Base-by-base conservation (phyloP, 257 asterid species). In the Knoxia roxburghii region DNA sequence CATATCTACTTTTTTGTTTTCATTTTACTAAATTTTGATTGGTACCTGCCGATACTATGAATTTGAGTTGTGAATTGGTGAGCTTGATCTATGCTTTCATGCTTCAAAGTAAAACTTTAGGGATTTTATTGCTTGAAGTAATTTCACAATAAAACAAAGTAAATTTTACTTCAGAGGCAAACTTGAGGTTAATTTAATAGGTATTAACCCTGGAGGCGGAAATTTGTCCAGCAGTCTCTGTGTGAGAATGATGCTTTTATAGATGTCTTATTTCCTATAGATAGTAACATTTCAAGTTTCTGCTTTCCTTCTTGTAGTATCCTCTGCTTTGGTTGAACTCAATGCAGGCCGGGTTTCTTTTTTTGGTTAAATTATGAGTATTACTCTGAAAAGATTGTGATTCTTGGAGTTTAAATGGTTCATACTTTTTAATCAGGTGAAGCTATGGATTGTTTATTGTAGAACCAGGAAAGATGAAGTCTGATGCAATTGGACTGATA, bases 401-500 rank as follows among this genome's bases (percentile, higher is more conserved):
- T 66, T 37, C 40, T 33, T 40, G 67, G 41, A 40, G 50, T 56
- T 70, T 35, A 69, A 23, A 46, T 21, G 10, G 27, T 69, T 51
- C 65, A 37, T 67, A 33, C 20, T 55, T 35, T 20, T 69, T 64
- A 55, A 72, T 82, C 82, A 86, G 96, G 82, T 74, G 30, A 64
- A 46, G 48, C 59, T 56, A 76, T 74, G 82, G 73, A 53, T 82
- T 73, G 82, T 65, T 63, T 72, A 70, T 29, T 60, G 55, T 72
- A 56, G 67, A 68, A 64, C 41, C 7, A 65, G 80, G 76, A 58
- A 71, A 72, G 87, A 92, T 89, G 97, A 82, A 77, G 71, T 88
- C 73, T 53, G 87, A 83, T 76, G 75, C 92, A 14, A 58, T 79
- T 5, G 95, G 93, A 55, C 76, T 92, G 37, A 82, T 87, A 49